These are phyloP conservation scores for Cladosporium cucumerinum DNA, from an alignment of 2,329 filamentous ascomycete species.

Conservation along the genomic window DNA sequence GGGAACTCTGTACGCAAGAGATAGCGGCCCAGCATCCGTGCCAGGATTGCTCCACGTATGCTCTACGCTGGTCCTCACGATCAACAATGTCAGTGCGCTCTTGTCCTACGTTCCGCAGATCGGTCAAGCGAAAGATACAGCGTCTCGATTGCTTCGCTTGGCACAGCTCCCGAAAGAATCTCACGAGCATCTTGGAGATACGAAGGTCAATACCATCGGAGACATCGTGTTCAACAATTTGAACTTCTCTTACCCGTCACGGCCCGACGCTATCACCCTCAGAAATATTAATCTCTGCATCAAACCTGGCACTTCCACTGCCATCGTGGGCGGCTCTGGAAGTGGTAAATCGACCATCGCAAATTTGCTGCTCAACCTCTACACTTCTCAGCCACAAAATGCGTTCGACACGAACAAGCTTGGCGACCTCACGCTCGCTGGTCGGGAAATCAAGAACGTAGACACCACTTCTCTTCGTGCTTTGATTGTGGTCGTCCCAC, in stretches of 20 bases:
- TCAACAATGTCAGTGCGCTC: constrained; percentile 68
- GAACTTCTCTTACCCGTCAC: constrained; percentile 68
- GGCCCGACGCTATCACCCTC: constrained; percentile 54
- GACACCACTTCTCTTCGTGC: constrained; percentile 60
- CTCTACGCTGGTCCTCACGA: constrained; percentile 78
- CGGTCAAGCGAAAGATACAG: constrained; percentile 68
- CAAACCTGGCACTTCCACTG: constrained; percentile 61
- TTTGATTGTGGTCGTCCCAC: constrained; percentile 65
- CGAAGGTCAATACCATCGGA: constrained; percentile 43
- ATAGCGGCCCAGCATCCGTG: constrained; percentile 45
- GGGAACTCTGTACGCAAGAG: constrained; percentile 62
- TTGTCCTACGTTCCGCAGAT: constrained; percentile 78
- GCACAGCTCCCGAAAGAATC: constrained; percentile 58
- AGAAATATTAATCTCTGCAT: constrained; percentile 65
- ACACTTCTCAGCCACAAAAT: constrained; percentile 65
- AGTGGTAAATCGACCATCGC: constrained; percentile 88
- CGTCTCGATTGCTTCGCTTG: constrained; percentile 68
- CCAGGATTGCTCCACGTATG: constrained; percentile 68
- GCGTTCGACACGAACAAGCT: constrained; percentile 20
- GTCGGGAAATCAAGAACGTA: constrained; percentile 55
- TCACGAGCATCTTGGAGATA: constrained; percentile 56
- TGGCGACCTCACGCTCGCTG: constrained; percentile 56
- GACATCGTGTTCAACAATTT: constrained; percentile 61
- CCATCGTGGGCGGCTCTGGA: constrained; percentile 79
- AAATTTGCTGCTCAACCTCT: constrained; percentile 70